A percentile compares a stretch with the other conserved stretches of the same genome.
Conservation (phyloP, 768 basidiomycete species). For the Suillus paluster region DNA sequence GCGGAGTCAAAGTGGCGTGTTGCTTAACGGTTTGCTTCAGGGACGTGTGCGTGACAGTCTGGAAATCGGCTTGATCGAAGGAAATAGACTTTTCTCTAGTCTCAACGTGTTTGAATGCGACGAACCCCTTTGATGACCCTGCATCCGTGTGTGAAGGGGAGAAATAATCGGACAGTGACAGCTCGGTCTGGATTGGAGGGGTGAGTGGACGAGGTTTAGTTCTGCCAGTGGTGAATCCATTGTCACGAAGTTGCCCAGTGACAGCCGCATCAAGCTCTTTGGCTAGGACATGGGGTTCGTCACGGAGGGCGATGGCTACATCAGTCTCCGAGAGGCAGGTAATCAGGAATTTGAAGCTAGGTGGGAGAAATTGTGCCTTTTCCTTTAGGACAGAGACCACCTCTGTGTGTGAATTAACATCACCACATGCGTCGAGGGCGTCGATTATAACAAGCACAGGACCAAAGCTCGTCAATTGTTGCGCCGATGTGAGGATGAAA, state of each 20-base stretch:
- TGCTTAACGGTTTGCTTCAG: background rate
- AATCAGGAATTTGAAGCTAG: conserved; percentile 42
- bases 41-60: background rate
- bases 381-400: conserved; percentile 36
- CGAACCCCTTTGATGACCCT: background rate
- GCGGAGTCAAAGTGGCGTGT: background rate
- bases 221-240: background rate
- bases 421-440: conserved; percentile 23
- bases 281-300: conserved; percentile 11
- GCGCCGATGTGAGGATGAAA: conserved; percentile 1
- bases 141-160: background rate
- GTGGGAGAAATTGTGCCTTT: conserved; percentile 44
- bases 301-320: conserved; percentile 19
- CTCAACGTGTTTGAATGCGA: background rate
- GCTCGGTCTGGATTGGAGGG: background rate
- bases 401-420: background rate
- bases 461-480: background rate
- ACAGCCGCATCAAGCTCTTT: background rate
- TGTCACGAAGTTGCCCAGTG: background rate
- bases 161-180: background rate
- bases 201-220: background rate
- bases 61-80: background rate
- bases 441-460: conserved; percentile 32
- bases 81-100: background rate
- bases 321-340: conserved; percentile 37